Evolutionary conservation across 805 yeast genomes (phyloP).

Genomic region (Hanseniaspora pseudoguilliermondii): DNA sequence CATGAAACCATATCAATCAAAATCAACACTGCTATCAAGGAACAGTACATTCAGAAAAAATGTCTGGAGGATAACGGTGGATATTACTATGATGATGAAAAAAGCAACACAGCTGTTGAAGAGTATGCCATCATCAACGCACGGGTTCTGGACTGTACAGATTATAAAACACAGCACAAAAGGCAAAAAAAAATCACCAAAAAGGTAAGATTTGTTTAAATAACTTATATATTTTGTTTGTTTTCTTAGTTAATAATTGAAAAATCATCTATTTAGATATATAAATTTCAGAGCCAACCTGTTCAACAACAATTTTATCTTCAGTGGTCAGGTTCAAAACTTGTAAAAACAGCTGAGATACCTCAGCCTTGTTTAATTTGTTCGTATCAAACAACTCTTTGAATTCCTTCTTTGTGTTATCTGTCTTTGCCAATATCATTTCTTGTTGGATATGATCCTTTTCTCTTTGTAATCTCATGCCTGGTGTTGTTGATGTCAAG

Average conservation of each 20-base stretch:
- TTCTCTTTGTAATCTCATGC: constrained; percentile 9
- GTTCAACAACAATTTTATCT: constrained; percentile 4
- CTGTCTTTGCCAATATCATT: constrained; percentile 7
- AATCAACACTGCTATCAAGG: constrained; percentile 11
- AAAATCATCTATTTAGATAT: background rate
- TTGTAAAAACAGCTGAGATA: constrained; percentile 9
- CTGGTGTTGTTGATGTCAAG: constrained; percentile 7
- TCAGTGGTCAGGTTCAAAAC: constrained; percentile 7
- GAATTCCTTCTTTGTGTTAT: background rate
- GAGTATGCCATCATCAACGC: constrained; percentile 13
- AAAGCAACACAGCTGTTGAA: background rate
- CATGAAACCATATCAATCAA: constrained; percentile 12
- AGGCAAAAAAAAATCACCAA: background rate
- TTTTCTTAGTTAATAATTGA: background rate
- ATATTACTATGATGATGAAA: constrained; percentile 4
- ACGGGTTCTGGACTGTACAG: background rate
- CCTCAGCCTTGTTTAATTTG: constrained; percentile 13
- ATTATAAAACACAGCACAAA: background rate
- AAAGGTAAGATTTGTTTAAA: constrained; percentile 3
- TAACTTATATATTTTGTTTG: background rate
- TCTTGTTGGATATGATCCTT: constrained; percentile 12
- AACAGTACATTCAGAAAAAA: constrained; percentile 9
- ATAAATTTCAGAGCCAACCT: background rate
- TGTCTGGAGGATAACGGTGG: constrained; percentile 13
- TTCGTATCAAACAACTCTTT: constrained; percentile 11